Evolutionary conservation across 2,329 filamentous ascomycete genomes (phyloP).

Genomic region (Periglandula ipomoeae): DNA sequence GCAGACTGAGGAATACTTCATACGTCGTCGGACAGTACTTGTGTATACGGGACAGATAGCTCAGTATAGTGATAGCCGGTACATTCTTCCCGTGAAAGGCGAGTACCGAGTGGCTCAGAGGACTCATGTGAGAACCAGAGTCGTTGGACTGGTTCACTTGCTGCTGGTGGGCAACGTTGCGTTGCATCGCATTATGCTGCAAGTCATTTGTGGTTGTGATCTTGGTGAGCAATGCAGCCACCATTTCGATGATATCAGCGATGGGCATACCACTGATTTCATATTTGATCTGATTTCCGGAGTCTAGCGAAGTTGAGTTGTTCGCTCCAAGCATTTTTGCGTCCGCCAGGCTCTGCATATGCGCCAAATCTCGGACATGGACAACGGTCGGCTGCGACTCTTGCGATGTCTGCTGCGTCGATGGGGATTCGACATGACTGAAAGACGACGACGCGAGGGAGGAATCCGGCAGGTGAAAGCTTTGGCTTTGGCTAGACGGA

Average conservation of each 20-base stretch:
- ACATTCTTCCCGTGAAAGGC: constrained; percentile 98
- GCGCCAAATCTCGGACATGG: constrained; percentile 77
- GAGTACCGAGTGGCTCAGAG: constrained; percentile 59
- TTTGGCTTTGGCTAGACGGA: constrained; percentile 25
- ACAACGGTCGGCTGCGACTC: constrained; percentile 45
- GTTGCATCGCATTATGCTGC: constrained; percentile 85
- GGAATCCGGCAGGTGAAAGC: constrained; percentile 20
- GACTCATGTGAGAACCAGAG: constrained; percentile 50
- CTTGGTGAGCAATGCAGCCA: constrained; percentile 89
- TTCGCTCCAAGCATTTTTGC: constrained; percentile 58
- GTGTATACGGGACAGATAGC: constrained; percentile 91
- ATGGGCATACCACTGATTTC: constrained; percentile 98
- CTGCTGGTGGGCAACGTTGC: constrained; percentile 51
- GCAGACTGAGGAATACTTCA: constrained; percentile 88
- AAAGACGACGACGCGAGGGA: constrained; percentile 2
- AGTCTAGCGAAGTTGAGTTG: constrained; percentile 35
- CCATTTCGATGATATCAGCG: constrained; percentile 97
- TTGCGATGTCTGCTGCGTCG: constrained; percentile 10
- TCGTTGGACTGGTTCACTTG: constrained; percentile 41
- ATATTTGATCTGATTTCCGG: constrained; percentile 56
- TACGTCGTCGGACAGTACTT: constrained; percentile 99
- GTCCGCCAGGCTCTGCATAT: constrained; percentile 80
- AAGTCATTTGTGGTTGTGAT: constrained; percentile 95
- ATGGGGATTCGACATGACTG: not conserved
- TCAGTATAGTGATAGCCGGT: constrained; percentile 91